Percentiles rank a stretch among this genome's conserved stretches.
phyloP scores from a whole-genome alignment of 2,329 filamentous ascomycete species.

The Leptographium procerum region DNA sequence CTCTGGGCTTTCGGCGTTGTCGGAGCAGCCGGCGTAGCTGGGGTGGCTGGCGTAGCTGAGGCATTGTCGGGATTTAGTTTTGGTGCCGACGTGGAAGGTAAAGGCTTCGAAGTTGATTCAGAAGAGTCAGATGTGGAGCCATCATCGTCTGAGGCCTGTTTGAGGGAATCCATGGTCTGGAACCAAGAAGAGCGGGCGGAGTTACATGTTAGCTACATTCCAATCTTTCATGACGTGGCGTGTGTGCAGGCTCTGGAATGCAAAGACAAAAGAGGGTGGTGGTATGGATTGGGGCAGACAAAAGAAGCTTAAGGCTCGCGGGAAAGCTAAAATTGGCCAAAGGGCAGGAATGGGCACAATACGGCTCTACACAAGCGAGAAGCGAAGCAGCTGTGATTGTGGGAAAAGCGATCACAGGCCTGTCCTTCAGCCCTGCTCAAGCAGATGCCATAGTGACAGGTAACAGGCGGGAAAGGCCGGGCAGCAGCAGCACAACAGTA shows the following conservation, averaged over 20 bases:
- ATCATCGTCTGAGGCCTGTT: constrained; percentile 10
- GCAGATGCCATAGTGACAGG: neutral
- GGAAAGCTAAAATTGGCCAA: neutral
- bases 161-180: constrained; percentile 13
- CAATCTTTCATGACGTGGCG: neutral
- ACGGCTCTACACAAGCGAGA: neutral
- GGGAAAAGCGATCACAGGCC: neutral
- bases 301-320: neutral
- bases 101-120: neutral
- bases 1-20: constrained; percentile 15
- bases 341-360: neutral
- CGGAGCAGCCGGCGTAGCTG: neutral
- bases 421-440: neutral
- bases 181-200: neutral
- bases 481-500: neutral
- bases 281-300: neutral
- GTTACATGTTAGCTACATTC: constrained; percentile 3
- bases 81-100: constrained; percentile 4
- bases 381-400: neutral
- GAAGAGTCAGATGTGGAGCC: constrained; percentile 7
- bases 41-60: constrained; percentile 3
- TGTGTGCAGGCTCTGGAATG: neutral
- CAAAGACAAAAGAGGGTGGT: neutral
- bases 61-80: constrained; percentile 13
- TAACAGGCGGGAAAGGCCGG: neutral